Percentiles rank a stretch among this genome's conserved stretches.
These are phyloP conservation scores for Singerocomus inundabilis DNA, from an alignment of 1,284 basidiomycete species.

Conservation along the genomic window DNA sequence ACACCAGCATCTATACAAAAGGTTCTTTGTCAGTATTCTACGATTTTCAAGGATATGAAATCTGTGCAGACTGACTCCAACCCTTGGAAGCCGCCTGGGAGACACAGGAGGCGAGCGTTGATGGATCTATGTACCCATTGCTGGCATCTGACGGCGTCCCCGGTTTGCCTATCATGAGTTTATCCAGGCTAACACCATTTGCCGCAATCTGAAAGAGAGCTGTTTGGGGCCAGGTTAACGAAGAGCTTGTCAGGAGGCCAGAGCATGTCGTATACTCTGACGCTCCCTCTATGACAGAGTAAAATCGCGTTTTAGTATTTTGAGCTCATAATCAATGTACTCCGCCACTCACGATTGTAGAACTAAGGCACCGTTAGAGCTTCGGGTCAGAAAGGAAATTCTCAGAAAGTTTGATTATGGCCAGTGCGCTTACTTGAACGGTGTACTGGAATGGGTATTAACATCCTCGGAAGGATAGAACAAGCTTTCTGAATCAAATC, in stretches of 20 bases:
- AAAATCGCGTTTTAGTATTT: neutral
- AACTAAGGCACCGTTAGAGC: slow-evolving; percentile 39
- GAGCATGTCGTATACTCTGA: slow-evolving; percentile 46
- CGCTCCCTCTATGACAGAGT: slow-evolving; percentile 38
- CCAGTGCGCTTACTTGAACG: slow-evolving; percentile 36
- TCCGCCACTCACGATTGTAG: slow-evolving; percentile 54
- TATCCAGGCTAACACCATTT: slow-evolving; percentile 50
- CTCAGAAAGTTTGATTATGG: neutral
- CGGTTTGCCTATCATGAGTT: slow-evolving; percentile 65
- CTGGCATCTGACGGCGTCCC: slow-evolving; percentile 49
- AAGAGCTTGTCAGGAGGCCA: slow-evolving; percentile 42
- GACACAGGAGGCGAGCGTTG: slow-evolving; percentile 54
- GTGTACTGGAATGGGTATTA: slow-evolving; percentile 37
- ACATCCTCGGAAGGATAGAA: neutral
- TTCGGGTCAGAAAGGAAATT: slow-evolving; percentile 2
- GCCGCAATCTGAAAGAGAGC: slow-evolving; percentile 63
- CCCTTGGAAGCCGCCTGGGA: slow-evolving; percentile 51
- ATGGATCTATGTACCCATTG: slow-evolving; percentile 56
- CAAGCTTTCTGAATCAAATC: neutral
- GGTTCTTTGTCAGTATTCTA: slow-evolving; percentile 3
- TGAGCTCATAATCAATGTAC: neutral
- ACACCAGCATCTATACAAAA: slow-evolving; percentile 46
- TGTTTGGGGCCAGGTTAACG: slow-evolving; percentile 40
- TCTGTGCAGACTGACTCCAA: slow-evolving; percentile 47
- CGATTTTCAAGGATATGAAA: neutral